Conservation (phyloP, 2,329 filamentous ascomycete species). For the Monilinia vaccinii-corymbosi region DNA sequence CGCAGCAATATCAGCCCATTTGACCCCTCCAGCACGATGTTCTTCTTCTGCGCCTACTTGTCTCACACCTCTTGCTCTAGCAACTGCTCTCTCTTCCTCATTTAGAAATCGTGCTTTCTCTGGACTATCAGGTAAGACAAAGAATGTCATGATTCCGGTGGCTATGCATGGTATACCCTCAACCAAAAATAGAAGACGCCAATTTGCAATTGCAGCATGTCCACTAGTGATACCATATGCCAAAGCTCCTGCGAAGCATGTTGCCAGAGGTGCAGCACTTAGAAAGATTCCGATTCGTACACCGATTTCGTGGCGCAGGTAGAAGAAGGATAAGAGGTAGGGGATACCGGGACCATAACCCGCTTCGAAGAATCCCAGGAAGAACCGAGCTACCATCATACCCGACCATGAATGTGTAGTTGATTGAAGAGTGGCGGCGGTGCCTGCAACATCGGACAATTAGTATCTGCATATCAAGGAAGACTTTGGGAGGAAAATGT, state of each 20-base stretch:
- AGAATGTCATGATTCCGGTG: constrained; percentile 45
- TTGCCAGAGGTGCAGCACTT: constrained; percentile 54
- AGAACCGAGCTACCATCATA: constrained; percentile 31
- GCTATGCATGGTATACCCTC: constrained; percentile 53
- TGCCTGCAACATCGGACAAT: background rate
- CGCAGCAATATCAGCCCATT: constrained; percentile 38
- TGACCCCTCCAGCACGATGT: constrained; percentile 38
- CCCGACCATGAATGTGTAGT: constrained; percentile 29
- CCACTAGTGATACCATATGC: constrained; percentile 61
- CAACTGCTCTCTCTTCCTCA: constrained; percentile 40
- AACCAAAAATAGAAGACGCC: constrained; percentile 57
- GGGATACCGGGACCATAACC: constrained; percentile 31
- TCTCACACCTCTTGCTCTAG: constrained; percentile 42
- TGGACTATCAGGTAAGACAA: constrained; percentile 44
- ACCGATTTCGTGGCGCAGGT: constrained; percentile 51
- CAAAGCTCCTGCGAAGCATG: constrained; percentile 59
- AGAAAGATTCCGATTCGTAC: constrained; percentile 64
- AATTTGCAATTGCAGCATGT: constrained; percentile 42
- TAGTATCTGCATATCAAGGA: background rate
- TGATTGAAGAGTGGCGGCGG: constrained; percentile 37
- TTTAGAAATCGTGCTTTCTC: constrained; percentile 41
- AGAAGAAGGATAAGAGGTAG: constrained; percentile 39
- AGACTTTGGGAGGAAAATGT: background rate
- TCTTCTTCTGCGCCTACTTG: constrained; percentile 42
- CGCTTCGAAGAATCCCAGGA: constrained; percentile 33